Evolutionary conservation across 2,329 filamentous ascomycete species (phyloP), one percentile per base, ranked within the genome.

Genomic region (Penicillium sclerotiorum): DNA sequence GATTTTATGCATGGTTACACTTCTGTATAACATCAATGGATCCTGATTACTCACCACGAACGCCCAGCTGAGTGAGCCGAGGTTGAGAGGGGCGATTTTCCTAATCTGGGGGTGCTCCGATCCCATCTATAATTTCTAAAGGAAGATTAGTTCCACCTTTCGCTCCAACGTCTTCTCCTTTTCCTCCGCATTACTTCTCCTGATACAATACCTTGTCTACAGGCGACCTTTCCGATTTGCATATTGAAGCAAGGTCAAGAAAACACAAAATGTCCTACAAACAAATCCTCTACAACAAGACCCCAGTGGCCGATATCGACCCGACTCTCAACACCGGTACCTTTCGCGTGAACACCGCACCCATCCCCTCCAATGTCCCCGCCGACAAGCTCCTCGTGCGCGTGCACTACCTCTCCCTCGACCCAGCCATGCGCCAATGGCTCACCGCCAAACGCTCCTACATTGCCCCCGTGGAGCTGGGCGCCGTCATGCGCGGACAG

Each of bases 381-480:
- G 53, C 66, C 74, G 85, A 85, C 57, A 73, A 89, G 63, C 75
- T 89, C 47, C 77, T 90, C 50, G 74, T 79, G 49, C 73, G 77
- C 50, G 73, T 73, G 2, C 74, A 87, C 52, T 89, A 89, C 63
- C 76, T 89, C 37, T 86, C 83, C 8, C 76, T 90, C 32, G 87
- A 90, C 69, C 87, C 87, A 1, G 86, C 87, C n/a, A 89, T 89
- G 86, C 80, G 87, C 60, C 83, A 83, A 50, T 89, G 85, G 85
- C 70, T 90, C 17, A 86, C 72, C 53, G 76, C 76, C 42, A 71
- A 73, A 30, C 74, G 81, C 23, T 82, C 86, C 1, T 90, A 90
- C 69, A 66, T 88, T 2, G 83, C 86, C 0, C 85, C 87, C 7
- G 85, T 90, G 22, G 73, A 84, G 56, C 80, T 87, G 52, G 85